Conservation (phyloP, 768 basidiomycete species). For the Holtermannia corniformis region DNA sequence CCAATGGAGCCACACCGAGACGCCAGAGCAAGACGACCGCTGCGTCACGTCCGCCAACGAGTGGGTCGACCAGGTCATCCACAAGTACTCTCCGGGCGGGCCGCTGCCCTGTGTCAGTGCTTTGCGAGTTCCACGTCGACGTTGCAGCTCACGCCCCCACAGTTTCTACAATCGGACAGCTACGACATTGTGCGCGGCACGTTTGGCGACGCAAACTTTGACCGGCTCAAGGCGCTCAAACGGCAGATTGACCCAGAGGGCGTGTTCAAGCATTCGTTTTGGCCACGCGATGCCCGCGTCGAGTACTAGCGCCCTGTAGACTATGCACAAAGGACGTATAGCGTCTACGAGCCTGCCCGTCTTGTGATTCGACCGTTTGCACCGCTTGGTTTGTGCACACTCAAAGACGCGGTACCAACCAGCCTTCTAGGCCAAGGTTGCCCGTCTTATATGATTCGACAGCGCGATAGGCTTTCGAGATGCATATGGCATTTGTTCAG, state of each 20-base stretch:
- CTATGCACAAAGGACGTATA: no score
- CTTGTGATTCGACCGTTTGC: no score
- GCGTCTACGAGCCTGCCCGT: no score
- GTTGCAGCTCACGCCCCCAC: not conserved
- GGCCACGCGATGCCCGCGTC: no score
- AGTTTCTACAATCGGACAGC: slow-evolving; percentile 37
- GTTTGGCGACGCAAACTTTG: slow-evolving; percentile 62
- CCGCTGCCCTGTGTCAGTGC: slow-evolving; percentile 70
- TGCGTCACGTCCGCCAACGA: slow-evolving; percentile 77
- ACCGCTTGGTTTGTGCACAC: no score
- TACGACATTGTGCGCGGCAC: slow-evolving; percentile 23
- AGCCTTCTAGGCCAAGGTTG: no score
- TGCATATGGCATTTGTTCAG: no score
- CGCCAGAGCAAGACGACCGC: slow-evolving; percentile 61
- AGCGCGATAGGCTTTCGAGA: no score
- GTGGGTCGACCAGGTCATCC: slow-evolving; percentile 72
- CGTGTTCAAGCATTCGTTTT: slow-evolving; percentile 67
- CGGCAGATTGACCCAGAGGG: slow-evolving; percentile 64
- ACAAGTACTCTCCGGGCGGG: slow-evolving; percentile 64
- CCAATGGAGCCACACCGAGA: slow-evolving; percentile 68
- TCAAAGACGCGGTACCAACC: no score
- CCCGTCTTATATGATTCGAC: no score
- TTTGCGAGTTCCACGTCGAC: slow-evolving; percentile 41
- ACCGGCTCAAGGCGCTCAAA: slow-evolving; percentile 61
- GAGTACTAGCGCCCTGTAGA: no score